These are phyloP conservation scores for Peribolospora kevripleyi DNA, from an alignment of 768 basidiomycete genomes.

Conservation along the genomic window DNA sequence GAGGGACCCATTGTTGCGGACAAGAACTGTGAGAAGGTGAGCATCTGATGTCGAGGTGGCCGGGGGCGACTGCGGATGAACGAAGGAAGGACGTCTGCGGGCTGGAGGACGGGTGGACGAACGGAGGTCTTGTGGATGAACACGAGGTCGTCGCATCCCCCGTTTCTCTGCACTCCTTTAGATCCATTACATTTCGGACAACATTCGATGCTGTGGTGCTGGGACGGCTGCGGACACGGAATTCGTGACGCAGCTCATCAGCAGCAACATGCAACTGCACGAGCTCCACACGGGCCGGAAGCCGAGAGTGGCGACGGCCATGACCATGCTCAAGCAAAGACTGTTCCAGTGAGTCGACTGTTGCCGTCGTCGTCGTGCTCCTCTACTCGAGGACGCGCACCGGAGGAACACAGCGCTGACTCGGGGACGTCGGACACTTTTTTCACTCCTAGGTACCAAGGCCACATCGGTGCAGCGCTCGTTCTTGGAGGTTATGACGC, in stretches of 20 bases:
- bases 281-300: slow-evolving; percentile 69
- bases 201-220: slow-evolving; percentile 91
- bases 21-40: slow-evolving; percentile 99
- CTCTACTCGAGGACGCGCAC: not conserved
- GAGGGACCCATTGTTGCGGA: slow-evolving; percentile 85
- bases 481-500: slow-evolving; percentile 91
- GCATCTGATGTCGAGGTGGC: too few species aligned
- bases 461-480: slow-evolving; percentile 78
- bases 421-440: not conserved
- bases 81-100: too few species aligned
- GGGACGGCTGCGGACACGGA: slow-evolving; percentile 99
- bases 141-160: not conserved
- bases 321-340: slow-evolving; percentile 97
- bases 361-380: not conserved
- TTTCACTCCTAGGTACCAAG: slow-evolving; percentile 45
- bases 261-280: slow-evolving; percentile 86
- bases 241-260: slow-evolving; percentile 51
- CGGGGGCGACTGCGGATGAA: too few species aligned
- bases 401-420: too few species aligned
- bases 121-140: not conserved
- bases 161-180: slow-evolving; percentile 17
- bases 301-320: slow-evolving; percentile 83
- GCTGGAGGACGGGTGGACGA: too few species aligned
- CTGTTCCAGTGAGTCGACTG: slow-evolving; percentile 43
- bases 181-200: slow-evolving; percentile 93